Base-by-base conservation (phyloP, 2,329 filamentous ascomycete species). In the Penicillium fuscoglaucum region DNA sequence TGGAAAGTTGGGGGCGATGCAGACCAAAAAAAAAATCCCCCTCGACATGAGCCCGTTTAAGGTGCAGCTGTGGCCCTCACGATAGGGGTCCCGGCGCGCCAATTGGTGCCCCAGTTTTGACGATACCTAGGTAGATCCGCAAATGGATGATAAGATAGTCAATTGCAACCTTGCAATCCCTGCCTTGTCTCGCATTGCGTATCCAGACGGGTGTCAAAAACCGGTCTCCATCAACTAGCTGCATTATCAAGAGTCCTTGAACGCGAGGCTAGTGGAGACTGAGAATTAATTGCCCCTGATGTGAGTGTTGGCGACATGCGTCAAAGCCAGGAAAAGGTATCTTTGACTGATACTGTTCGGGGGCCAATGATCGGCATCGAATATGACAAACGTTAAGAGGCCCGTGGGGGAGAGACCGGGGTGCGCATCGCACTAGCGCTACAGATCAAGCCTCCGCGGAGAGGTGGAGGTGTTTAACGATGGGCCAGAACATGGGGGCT, bases 141-240 rank as follows among this genome's bases (percentile, higher is more conserved):
- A 61, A 41, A 29, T 21, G 46, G 43, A 49, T 28, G 60, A 61
- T 62, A 58, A 63, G 60, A 62, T 54, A 62, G 41, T 52, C 50
- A n/a, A 52, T 52, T 28, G n/a, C 26, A 41, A 48, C 31, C 46
- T 40, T 33, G 28, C 17, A 33, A 52, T 19, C 39, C 28, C 19
- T 33, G 39, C 29, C 13, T 15, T 17, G 26, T 46, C 40, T 35
- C 12, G 21, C 29, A 35, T 46, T 13, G 13, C 10, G 4, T 8
- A 17, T 21, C 8, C 28, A 21, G 28, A 21, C 37, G 21, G 45
- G 4, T 13, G 15, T 40, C 13, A 37, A 12, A 12, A 21, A 15
- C 24, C 19, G 12, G 52, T 40, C n/a, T 49, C 17, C 44, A 39
- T 43, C 28, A 31, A 4, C 44, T 49, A 41, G n/a, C 24, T 54